Evolutionary conservation across 2,329 filamentous ascomycete species (phyloP).

Genomic region (Monilinia fructigena): DNA sequence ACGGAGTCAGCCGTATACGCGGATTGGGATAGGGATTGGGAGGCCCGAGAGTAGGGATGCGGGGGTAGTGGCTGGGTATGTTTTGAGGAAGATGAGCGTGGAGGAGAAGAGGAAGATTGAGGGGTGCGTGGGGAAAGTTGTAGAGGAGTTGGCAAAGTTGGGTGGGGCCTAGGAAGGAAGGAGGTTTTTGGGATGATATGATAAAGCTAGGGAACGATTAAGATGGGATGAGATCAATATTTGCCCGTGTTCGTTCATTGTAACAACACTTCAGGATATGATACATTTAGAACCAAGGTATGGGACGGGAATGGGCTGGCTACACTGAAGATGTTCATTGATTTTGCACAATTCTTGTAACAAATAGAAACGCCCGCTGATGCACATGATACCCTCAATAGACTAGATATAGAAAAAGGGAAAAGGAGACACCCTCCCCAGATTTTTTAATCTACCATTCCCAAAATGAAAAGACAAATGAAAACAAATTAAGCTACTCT

Average conservation of each 20-base stretch:
- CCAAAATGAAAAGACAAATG: slow-evolving; percentile 17
- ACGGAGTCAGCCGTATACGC: slow-evolving; percentile 46
- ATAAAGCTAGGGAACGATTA: background rate
- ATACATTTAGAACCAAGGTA: background rate
- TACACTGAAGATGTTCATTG: slow-evolving; percentile 1
- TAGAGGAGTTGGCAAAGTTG: slow-evolving; percentile 34
- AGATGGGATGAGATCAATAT: background rate
- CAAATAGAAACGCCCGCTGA: slow-evolving; percentile 13
- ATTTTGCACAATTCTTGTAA: slow-evolving; percentile 15
- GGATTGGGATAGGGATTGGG: slow-evolving; percentile 85
- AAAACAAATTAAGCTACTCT: slow-evolving; percentile 31
- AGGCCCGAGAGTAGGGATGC: slow-evolving; percentile 68
- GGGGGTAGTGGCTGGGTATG: slow-evolving; percentile 70
- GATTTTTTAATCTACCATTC: slow-evolving; percentile 8
- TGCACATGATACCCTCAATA: slow-evolving; percentile 19
- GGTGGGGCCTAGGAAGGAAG: slow-evolving; percentile 6
- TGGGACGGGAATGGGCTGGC: background rate
- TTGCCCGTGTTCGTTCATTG: background rate
- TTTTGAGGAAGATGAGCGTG: slow-evolving; percentile 53
- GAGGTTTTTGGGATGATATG: background rate
- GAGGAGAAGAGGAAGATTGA: slow-evolving; percentile 36
- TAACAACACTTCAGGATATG: background rate
- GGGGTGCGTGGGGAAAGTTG: slow-evolving; percentile 33
- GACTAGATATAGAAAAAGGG: slow-evolving; percentile 9
- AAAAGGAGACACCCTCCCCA: background rate